phyloP scores from a whole-genome alignment of 306 rosid genomes.

The Crotalaria pallida region DNA sequence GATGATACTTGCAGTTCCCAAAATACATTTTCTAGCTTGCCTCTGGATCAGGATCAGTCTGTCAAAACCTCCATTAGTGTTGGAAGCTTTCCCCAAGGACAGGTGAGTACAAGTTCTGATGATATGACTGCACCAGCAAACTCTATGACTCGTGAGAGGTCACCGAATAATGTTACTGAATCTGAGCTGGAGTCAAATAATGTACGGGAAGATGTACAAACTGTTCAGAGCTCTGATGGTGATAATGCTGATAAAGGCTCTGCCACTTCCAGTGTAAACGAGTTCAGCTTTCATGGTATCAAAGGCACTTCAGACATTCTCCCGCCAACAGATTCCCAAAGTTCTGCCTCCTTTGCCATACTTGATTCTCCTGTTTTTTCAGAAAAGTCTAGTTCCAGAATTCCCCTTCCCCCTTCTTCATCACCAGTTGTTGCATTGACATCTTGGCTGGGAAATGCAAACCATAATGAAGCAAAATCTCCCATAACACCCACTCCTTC shows the following conservation, averaged over 20 bases:
- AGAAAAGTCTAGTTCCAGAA: constrained; percentile 67
- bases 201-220: constrained; percentile 40
- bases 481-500: constrained; percentile 58
- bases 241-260: constrained; percentile 69
- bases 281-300: constrained; percentile 46
- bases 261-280: constrained; percentile 59
- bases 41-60: constrained; percentile 80
- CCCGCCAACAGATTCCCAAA: constrained; percentile 60
- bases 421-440: constrained; percentile 74
- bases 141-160: constrained; percentile 39
- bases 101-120: constrained; percentile 88
- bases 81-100: constrained; percentile 93
- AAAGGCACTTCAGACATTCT: constrained; percentile 43
- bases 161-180: constrained; percentile 33
- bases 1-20: constrained; percentile 90
- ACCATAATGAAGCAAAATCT: constrained; percentile 51
- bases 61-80: constrained; percentile 79
- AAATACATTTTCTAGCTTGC: constrained; percentile 84
- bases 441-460: constrained; percentile 83
- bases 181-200: constrained; percentile 39
- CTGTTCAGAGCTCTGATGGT: constrained; percentile 57
- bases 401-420: constrained; percentile 46
- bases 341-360: constrained; percentile 54
- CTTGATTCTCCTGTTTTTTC: constrained; percentile 79
- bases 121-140: constrained; percentile 46